Conservation (phyloP, 169 alveolate species). For the Eimeria necatrix region DNA sequence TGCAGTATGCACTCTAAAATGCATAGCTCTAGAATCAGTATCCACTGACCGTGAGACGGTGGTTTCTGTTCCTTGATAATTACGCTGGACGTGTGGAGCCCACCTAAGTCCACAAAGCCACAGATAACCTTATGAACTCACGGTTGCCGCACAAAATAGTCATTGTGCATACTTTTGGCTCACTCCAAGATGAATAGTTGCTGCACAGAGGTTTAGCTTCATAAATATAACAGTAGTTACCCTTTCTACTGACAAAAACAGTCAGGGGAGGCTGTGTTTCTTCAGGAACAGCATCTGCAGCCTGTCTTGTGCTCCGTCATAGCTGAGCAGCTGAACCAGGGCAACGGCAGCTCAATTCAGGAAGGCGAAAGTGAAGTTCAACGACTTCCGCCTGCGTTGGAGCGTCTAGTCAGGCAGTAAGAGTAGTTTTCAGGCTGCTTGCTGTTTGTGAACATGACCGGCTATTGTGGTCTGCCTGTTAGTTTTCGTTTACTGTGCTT, state of each 20-base stretch:
- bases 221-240: too few species aligned
- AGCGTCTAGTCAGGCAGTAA: conserved; percentile 45
- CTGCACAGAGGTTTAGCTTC: too few species aligned
- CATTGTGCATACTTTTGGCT: too few species aligned
- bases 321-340: conserved; percentile 54
- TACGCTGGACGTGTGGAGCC: too few species aligned
- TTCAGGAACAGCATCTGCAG: conserved; percentile 90
- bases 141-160: too few species aligned
- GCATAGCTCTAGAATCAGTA: too few species aligned
- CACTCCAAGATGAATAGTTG: too few species aligned
- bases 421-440: not conserved
- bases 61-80: too few species aligned
- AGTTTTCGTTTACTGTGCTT: not conserved
- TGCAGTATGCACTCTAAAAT: not conserved
- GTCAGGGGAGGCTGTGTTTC: not conserved
- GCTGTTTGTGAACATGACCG: not conserved
- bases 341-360: not conserved
- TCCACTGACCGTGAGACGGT: too few species aligned
- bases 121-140: too few species aligned
- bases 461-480: not conserved
- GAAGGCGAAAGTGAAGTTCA: not conserved
- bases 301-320: conserved; percentile 90
- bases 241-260: too few species aligned
- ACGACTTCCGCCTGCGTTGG: conserved; percentile 59
- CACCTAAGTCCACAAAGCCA: too few species aligned